Conservation (phyloP, 2,329 filamentous ascomycete species). For the Passalora sequoiae region DNA sequence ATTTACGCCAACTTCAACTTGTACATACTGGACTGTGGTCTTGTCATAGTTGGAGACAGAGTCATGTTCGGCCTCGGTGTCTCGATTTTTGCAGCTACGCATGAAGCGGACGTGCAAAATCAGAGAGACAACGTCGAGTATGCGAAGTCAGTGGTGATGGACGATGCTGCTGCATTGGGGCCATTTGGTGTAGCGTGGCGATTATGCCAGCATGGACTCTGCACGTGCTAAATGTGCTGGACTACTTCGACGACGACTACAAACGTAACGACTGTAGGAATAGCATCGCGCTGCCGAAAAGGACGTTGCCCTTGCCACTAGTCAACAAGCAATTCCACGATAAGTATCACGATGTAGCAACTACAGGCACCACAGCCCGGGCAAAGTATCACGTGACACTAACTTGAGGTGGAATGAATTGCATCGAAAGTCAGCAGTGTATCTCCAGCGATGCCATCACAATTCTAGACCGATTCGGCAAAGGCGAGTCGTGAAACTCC, state of each 20-base stretch:
- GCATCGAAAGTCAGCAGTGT: too few relatives aligned
- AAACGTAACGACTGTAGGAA: neutral
- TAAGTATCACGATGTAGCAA: neutral
- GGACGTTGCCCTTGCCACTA: neutral
- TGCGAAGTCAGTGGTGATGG: constrained; percentile 46
- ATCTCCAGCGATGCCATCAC: too few relatives aligned
- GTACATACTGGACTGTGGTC: constrained; percentile 49
- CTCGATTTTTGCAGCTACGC: constrained; percentile 49
- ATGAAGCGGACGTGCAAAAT: constrained; percentile 47
- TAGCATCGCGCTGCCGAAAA: neutral
- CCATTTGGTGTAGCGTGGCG: constrained; percentile 9
- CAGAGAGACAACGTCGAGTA: constrained; percentile 48
- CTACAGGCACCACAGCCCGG: too few relatives aligned
- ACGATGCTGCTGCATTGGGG: constrained; percentile 27
- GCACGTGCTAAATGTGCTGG: too few relatives aligned
- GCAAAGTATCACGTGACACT: too few relatives aligned
- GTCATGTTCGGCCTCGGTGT: constrained; percentile 52
- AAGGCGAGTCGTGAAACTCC: too few relatives aligned
- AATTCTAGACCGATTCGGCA: too few relatives aligned
- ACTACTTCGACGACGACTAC: neutral
- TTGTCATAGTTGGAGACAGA: constrained; percentile 50
- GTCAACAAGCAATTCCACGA: constrained; percentile 7
- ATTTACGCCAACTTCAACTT: constrained; percentile 60
- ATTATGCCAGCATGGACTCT: neutral
- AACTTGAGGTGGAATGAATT: too few relatives aligned